These are phyloP conservation scores for Malassezia cuniculi DNA, from an alignment of 1,284 basidiomycete genomes.

Conservation along the genomic window DNA sequence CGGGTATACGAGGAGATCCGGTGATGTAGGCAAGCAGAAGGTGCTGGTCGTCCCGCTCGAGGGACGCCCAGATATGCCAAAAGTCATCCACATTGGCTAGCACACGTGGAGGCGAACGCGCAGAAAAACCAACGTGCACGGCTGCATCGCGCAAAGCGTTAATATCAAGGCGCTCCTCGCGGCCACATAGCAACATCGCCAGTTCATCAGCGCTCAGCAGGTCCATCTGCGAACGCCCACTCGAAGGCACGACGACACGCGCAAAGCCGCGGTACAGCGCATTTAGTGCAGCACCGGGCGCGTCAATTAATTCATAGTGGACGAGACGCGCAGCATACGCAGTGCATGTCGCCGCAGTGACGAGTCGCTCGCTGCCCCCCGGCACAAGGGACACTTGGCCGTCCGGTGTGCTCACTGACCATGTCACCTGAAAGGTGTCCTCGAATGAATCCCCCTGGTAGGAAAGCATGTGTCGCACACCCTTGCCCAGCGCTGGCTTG, in stretches of 20 bases:
- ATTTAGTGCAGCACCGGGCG: slow-evolving; percentile 6
- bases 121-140: slow-evolving; percentile 12
- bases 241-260: slow-evolving; percentile 9
- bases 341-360: slow-evolving; percentile 1
- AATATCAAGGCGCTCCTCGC: slow-evolving; percentile 17
- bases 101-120: neutral
- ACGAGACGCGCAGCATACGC: slow-evolving; percentile 9
- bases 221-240: slow-evolving; percentile 11
- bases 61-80: slow-evolving; percentile 18
- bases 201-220: slow-evolving; percentile 6
- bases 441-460: slow-evolving; percentile 9
- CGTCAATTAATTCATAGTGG: slow-evolving; percentile 1
- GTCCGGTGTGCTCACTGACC: slow-evolving; percentile 2
- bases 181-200: slow-evolving; percentile 8
- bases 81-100: slow-evolving; percentile 11
- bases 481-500: slow-evolving; percentile 16
- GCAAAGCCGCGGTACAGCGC: slow-evolving; percentile 16
- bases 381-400: neutral
- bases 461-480: slow-evolving; percentile 15
- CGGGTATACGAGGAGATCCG: slow-evolving; percentile 24
- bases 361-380: neutral
- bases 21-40: slow-evolving; percentile 29
- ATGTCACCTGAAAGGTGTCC: slow-evolving; percentile 2
- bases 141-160: slow-evolving; percentile 15
- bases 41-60: slow-evolving; percentile 15